Evolutionary conservation across 768 basidiomycete species (phyloP), one percentile per base, ranked within the genome.

Genomic region (Leccinum broughii): DNA sequence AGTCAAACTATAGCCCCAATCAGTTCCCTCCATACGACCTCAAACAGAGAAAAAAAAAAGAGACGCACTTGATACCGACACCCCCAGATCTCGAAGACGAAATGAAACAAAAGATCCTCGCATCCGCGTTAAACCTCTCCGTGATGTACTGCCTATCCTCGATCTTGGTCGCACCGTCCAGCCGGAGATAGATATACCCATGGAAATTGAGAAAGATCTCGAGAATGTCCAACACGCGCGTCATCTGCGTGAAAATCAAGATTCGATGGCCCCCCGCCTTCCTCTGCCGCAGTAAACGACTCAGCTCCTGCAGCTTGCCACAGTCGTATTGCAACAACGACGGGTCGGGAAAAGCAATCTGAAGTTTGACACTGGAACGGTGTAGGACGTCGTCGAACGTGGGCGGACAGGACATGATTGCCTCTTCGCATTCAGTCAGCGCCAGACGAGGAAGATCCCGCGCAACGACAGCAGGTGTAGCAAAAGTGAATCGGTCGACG

Each of bases 191-290:
- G 11, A 95, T 83, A 70, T 95, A 91, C 0, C 95, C 95, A 69
- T 95, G 93, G 58, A 93, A 87, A 67, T 90, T 95, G 59, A 98
- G 81, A 74, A 94, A 98, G 17, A 88, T 87, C 72, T 98, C 95
- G 55, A 98, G 82, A 61, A 98, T 93, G 70, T 98, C 95, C 60
- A 98, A 81, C 34, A 98, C 88, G 61, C 83, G 82, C 32, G 95
- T 96, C 95, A 98, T 98, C 68, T 98, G 95, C 0, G 95, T 98
- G 75, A 98, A 98, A 63, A 98, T 95, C 51, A 98, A 81, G 26
- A 92, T 82, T 7, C 95, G 89, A 70, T 97, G 95, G 0, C 94
- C 93, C 6, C 86, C 93, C 0, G 86, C 84, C 70, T 95, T 93
- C 74, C 86, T 90, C 72, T 91, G 85, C 50, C 92, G 85, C 10